phyloP scores from a whole-genome alignment of 805 yeast genomes.

The Metschnikowia noctiluminum region DNA sequence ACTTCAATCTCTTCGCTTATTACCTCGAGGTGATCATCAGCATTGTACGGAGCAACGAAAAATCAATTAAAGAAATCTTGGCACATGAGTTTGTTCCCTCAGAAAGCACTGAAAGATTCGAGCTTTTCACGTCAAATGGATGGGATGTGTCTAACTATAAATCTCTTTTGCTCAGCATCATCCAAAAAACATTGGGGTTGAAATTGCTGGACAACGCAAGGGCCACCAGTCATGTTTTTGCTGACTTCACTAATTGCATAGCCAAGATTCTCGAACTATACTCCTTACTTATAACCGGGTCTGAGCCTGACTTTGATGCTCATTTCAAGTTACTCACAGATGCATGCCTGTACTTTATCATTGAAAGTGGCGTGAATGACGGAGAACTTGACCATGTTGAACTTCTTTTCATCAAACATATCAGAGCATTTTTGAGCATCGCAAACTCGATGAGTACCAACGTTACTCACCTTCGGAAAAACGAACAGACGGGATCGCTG shows the following conservation, averaged over 20 bases:
- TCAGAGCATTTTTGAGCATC: slow-evolving; percentile 27
- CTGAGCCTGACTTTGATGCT: slow-evolving; percentile 49
- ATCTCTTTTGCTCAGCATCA: slow-evolving; percentile 45
- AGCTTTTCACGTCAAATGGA: slow-evolving; percentile 37
- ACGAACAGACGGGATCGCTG: slow-evolving; percentile 25
- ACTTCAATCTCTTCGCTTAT: slow-evolving; percentile 61
- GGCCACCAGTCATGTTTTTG: slow-evolving; percentile 16
- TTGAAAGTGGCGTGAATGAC: slow-evolving; percentile 6
- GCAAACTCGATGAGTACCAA: slow-evolving; percentile 29
- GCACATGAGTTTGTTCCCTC: slow-evolving; percentile 58
- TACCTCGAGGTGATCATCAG: slow-evolving; percentile 51
- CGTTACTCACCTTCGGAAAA: slow-evolving; percentile 29
- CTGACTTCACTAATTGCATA: slow-evolving; percentile 28
- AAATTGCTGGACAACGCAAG: slow-evolving; percentile 19
- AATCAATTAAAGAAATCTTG: slow-evolving; percentile 45
- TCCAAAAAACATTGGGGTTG: slow-evolving; percentile 45
- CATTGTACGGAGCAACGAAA: slow-evolving; percentile 47
- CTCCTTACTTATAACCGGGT: slow-evolving; percentile 48
- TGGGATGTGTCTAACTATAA: slow-evolving; percentile 63
- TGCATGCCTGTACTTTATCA: slow-evolving; percentile 25
- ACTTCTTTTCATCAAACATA: slow-evolving; percentile 25
- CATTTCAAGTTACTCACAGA: slow-evolving; percentile 43
- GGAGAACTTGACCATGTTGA: slow-evolving; percentile 29
- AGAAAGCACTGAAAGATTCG: slow-evolving; percentile 42
- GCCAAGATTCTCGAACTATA: slow-evolving; percentile 43